Evolutionary conservation across 495 filamentous ascomycete genomes (phyloP).

Genomic region (Amphirosellinia nigrospora): DNA sequence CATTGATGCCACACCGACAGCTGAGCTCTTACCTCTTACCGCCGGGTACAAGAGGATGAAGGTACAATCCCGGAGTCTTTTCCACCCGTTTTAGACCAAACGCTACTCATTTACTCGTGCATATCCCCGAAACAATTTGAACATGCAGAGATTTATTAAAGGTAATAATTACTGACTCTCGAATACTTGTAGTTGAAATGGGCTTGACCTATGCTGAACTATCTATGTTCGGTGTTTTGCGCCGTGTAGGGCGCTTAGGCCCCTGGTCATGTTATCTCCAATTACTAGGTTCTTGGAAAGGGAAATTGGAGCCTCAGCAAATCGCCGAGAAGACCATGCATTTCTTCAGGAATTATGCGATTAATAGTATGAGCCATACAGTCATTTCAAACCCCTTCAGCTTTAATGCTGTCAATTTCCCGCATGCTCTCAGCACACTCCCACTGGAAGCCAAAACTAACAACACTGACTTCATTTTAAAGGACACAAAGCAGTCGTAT

Average conservation of each 20-base stretch:
- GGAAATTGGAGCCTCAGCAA: constrained; percentile 39
- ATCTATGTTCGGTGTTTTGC: constrained; percentile 64
- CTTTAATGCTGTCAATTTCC: not conserved
- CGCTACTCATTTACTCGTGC: not conserved
- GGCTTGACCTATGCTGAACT: constrained; percentile 63
- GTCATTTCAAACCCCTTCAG: not conserved
- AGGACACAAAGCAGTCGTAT: not conserved
- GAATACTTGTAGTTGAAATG: constrained; percentile 38
- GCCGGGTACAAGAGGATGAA: constrained; percentile 68
- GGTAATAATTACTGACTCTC: not conserved
- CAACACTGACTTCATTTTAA: not conserved
- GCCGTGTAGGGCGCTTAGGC: constrained; percentile 76
- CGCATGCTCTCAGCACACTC: not conserved
- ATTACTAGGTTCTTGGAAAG: constrained; percentile 71
- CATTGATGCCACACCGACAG: constrained; percentile 76
- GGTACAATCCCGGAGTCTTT: not conserved
- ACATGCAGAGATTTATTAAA: not conserved
- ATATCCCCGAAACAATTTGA: not conserved
- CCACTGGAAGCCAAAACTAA: not conserved
- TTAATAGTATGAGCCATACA: not conserved
- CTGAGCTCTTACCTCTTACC: constrained; percentile 79
- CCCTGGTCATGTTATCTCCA: constrained; percentile 73
- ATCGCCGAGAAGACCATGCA: constrained; percentile 67
- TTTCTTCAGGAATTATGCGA: constrained; percentile 57
- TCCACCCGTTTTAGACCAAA: not conserved